These are phyloP conservation scores for Colletotrichum chrysophilum DNA, from an alignment of 2,329 filamentous ascomycete species.

Conservation along the genomic window DNA sequence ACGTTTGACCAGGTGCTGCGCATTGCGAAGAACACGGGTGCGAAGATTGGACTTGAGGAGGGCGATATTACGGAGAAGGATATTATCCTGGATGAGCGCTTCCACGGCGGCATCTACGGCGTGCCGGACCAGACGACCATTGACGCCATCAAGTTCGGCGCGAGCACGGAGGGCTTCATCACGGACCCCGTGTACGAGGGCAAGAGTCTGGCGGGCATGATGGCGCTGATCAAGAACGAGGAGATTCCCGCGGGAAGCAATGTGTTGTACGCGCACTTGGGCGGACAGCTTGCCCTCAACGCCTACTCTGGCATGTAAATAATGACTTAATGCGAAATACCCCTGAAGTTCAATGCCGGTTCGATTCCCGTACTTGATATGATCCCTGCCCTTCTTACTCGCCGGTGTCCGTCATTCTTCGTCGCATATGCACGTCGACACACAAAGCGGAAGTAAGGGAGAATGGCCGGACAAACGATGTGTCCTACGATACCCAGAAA, in stretches of 20 bases:
- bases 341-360: neutral
- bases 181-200: conserved; percentile 80
- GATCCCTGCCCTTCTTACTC: neutral
- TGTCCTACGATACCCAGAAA: too few species aligned
- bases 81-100: conserved; percentile 66
- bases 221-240: conserved; percentile 68
- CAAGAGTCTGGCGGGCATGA: conserved; percentile 75
- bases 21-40: conserved; percentile 68
- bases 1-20: conserved; percentile 70
- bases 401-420: too few species aligned
- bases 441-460: too few species aligned
- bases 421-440: too few species aligned
- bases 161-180: conserved; percentile 73
- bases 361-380: fast-evolving
- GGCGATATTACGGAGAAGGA: conserved; percentile 67
- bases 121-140: conserved; percentile 69
- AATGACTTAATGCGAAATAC: neutral
- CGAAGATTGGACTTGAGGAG: conserved; percentile 64
- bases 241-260: conserved; percentile 66
- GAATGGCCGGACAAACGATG: too few species aligned
- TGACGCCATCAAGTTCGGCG: conserved; percentile 72
- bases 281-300: conserved; percentile 73
- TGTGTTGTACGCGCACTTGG: conserved; percentile 74
- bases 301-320: conserved; percentile 56
- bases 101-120: conserved; percentile 72